Base-by-base conservation (phyloP, 2,329 filamentous ascomycete species). In the Penicillium sp. region DNA sequence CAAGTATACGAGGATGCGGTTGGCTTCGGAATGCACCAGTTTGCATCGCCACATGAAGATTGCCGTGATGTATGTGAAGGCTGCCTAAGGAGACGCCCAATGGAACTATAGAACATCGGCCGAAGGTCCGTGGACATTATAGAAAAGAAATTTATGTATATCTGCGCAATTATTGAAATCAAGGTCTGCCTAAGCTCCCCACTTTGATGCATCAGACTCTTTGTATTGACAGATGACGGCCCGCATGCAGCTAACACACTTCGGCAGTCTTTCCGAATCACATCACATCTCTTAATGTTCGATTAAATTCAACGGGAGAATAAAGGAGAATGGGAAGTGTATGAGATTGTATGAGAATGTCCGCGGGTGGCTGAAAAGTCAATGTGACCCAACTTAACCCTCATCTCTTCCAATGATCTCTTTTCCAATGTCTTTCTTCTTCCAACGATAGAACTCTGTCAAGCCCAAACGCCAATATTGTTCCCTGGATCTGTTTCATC, bases 1-100 rank as follows among this genome's bases (percentile, higher is more conserved):
- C 49, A 37, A 42, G 34, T 56, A 59, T 57, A 59, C 57, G 55
- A 59, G 55, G 31, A 57, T 51, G 55, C 57, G 22, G 57, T 49
- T 53, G 43, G 47, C 47, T 54, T 54, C 40, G 29, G 20, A 59
- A 59, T 53, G 32, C 22, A 49, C 20, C 39, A 42, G 50, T 53
- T 31, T 43, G 24, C 37, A 35, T 37, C n/a, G 40, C 53, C 29
- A 24, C 29, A 42, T 26, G 24, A 18, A 35, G 35, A 52, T 53
- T 56, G 37, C 46, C 39, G 37, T 22, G 42, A 47, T 18, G 18
- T 56, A 46, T 52, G 49, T 53, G 39, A 40, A n/a, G 50, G 29
- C 29, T 29, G 10, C 34, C 32, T 46, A 26, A 39, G 32, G 11
- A 29, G 42, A 5, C 42, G 40, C 31, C 49, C 26, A 35, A 32